Percentiles rank a stretch among this genome's conserved stretches.
phyloP scores from a whole-genome alignment of 2,329 filamentous ascomycete species.

The Cercospora citrullina region DNA sequence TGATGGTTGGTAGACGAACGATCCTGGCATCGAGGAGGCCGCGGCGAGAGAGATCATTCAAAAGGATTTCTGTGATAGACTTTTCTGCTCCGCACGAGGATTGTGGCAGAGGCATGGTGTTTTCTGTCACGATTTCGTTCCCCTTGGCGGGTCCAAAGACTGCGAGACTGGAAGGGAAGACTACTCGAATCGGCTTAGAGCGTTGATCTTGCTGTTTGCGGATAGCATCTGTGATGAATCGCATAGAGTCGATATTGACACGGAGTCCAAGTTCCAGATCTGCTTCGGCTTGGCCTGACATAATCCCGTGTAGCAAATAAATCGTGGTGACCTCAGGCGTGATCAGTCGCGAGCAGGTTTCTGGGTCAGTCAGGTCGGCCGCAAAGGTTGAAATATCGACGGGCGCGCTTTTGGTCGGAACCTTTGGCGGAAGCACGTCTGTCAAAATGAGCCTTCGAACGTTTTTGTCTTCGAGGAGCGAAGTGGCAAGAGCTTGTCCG shows the following conservation, averaged over 20 bases:
- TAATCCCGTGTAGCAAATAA: background rate
- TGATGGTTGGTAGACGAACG: slow-evolving; percentile 48
- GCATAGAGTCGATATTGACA: slow-evolving; percentile 47
- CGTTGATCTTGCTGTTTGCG: slow-evolving; percentile 27
- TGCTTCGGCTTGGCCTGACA: slow-evolving; percentile 36
- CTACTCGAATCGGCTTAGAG: slow-evolving; percentile 39
- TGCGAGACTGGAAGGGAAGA: slow-evolving; percentile 48
- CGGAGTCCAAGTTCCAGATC: slow-evolving; percentile 48
- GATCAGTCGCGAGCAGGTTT: background rate
- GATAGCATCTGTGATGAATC: slow-evolving; percentile 47
- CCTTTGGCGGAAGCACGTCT: background rate
- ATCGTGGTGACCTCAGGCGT: background rate
- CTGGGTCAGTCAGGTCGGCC: background rate
- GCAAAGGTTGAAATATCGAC: background rate
- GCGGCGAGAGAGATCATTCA: slow-evolving; percentile 11
- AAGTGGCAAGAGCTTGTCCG: slow-evolving; percentile 47
- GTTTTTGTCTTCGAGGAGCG: slow-evolving; percentile 40
- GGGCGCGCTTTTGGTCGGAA: background rate
- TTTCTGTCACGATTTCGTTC: slow-evolving; percentile 44
- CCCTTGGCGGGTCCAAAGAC: slow-evolving; percentile 46
- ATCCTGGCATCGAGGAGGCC: slow-evolving; percentile 23
- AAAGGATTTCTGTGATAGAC: slow-evolving; percentile 1
- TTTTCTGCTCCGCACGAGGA: slow-evolving; percentile 42
- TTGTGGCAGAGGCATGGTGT: slow-evolving; percentile 44
- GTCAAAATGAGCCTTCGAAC: slow-evolving; percentile 28